Evolutionary conservation across 2,329 filamentous ascomycete genomes (phyloP).

Genomic region (Nemania sp.): DNA sequence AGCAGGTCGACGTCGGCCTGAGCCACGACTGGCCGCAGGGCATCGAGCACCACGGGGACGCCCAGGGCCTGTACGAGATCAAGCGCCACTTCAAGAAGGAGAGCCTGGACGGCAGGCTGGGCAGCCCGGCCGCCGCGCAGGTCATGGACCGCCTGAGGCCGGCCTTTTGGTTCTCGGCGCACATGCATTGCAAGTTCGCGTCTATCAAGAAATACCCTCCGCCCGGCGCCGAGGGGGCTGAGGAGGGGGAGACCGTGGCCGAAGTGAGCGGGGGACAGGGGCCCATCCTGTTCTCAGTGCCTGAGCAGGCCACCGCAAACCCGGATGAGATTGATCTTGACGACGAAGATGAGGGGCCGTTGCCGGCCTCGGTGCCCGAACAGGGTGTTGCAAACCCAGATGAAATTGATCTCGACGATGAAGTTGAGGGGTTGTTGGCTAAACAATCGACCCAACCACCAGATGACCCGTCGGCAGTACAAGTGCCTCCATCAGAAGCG

Average conservation of each 20-base stretch:
- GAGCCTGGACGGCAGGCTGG: constrained; percentile 73
- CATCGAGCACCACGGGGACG: constrained; percentile 79
- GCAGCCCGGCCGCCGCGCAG: constrained; percentile 77
- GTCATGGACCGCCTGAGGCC: constrained; percentile 83
- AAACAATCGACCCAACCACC: not conserved
- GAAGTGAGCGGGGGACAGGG: constrained; percentile 2
- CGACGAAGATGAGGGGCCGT: constrained; percentile 48
- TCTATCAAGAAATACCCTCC: constrained; percentile 64
- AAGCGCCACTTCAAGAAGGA: constrained; percentile 80
- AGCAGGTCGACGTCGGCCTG: constrained; percentile 86
- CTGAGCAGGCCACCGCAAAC: constrained; percentile 15
- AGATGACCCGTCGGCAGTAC: not conserved
- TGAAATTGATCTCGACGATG: too few relatives aligned
- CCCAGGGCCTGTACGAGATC: constrained; percentile 66
- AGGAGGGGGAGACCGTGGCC: not conserved
- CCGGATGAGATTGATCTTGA: constrained; percentile 59
- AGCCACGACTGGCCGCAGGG: constrained; percentile 95
- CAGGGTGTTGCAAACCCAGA: too few relatives aligned
- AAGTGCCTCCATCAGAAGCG: not conserved
- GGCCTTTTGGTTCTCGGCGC: constrained; percentile 88
- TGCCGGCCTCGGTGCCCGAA: too few relatives aligned
- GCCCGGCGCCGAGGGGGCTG: constrained; percentile 37
- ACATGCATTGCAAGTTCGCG: constrained; percentile 86
- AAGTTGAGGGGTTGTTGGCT: not conserved
- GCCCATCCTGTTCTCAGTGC: constrained; percentile 15